Conservation (phyloP, 2,329 filamentous ascomycete species). For the Clonostachys byssicola region DNA sequence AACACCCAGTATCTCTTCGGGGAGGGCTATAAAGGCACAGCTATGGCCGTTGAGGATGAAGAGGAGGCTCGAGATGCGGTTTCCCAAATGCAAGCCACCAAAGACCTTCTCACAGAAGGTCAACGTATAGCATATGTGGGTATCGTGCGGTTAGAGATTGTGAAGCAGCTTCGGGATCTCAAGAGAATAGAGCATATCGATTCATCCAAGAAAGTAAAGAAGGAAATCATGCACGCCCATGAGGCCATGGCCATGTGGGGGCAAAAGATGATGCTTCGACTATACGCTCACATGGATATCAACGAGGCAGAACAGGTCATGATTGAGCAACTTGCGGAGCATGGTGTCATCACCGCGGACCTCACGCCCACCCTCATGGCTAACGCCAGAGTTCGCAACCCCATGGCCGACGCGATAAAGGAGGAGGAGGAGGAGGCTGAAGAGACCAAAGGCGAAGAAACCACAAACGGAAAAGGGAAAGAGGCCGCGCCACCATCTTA, state of each 20-base stretch:
- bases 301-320: conserved; percentile 88
- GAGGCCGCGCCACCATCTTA: neutral
- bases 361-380: conserved; percentile 84
- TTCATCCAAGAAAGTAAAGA: conserved; percentile 64
- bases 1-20: conserved; percentile 96
- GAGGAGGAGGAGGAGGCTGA: neutral
- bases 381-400: conserved; percentile 90
- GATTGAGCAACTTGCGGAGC: conserved; percentile 94
- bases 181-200: conserved; percentile 19
- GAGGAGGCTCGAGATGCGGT: conserved; percentile 83
- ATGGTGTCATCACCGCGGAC: conserved; percentile 82
- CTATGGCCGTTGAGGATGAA: conserved; percentile 65
- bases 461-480: neutral
- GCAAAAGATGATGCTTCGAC: conserved; percentile 94
- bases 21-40: conserved; percentile 51
- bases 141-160: conserved; percentile 74
- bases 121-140: conserved; percentile 97
- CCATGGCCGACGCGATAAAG: conserved; percentile 57
- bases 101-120: conserved; percentile 89
- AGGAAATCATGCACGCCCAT: conserved; percentile 61
- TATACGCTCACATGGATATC: conserved; percentile 97
- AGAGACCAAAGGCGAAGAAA: conserved; percentile 2
- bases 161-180: conserved; percentile 60
- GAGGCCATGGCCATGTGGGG: conserved; percentile 93
- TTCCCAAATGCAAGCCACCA: conserved; percentile 91